Conservation (phyloP, 1,139 yeast genomes). For the Diutina rugosa region DNA sequence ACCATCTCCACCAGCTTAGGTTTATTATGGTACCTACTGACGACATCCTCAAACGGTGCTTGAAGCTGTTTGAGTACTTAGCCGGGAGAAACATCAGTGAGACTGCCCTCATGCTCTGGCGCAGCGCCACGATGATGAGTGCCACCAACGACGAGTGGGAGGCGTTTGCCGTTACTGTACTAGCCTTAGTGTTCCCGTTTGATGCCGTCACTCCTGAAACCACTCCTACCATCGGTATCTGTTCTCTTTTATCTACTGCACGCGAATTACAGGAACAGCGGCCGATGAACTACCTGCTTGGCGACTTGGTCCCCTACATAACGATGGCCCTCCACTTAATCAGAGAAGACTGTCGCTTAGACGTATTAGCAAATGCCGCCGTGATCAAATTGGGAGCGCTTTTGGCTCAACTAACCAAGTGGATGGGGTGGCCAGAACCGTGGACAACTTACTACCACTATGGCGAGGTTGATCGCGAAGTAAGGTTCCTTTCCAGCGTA, state of each 20-base stretch:
- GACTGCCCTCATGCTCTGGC: constrained; percentile 52
- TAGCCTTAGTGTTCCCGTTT: constrained; percentile 32
- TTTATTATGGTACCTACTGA: constrained; percentile 36
- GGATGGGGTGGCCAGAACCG: constrained; percentile 65
- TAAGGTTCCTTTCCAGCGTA: constrained; percentile 28
- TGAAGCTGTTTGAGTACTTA: constrained; percentile 38
- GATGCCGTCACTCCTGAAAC: constrained; percentile 8
- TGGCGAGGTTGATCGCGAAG: constrained; percentile 15
- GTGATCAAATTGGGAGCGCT: constrained; percentile 34
- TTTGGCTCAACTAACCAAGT: constrained; percentile 45
- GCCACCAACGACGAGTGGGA: constrained; percentile 45
- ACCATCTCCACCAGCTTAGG: constrained; percentile 16
- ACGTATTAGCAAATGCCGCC: constrained; percentile 28
- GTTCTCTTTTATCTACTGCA: constrained; percentile 27
- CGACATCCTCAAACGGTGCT: constrained; percentile 25
- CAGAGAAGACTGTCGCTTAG: constrained; percentile 61
- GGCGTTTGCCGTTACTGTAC: constrained; percentile 40
- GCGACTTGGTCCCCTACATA: constrained; percentile 44
- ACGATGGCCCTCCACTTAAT: constrained; percentile 60
- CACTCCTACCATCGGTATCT: constrained; percentile 19
- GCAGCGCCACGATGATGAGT: constrained; percentile 36
- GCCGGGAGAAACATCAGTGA: constrained; percentile 49
- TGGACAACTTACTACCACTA: constrained; percentile 53
- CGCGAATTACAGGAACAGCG: constrained; percentile 13
- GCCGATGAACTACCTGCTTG: constrained; percentile 23